phyloP scores from a whole-genome alignment of 371 early-diverging fungal genomes.

The Cokeromyces recurvatus region DNA sequence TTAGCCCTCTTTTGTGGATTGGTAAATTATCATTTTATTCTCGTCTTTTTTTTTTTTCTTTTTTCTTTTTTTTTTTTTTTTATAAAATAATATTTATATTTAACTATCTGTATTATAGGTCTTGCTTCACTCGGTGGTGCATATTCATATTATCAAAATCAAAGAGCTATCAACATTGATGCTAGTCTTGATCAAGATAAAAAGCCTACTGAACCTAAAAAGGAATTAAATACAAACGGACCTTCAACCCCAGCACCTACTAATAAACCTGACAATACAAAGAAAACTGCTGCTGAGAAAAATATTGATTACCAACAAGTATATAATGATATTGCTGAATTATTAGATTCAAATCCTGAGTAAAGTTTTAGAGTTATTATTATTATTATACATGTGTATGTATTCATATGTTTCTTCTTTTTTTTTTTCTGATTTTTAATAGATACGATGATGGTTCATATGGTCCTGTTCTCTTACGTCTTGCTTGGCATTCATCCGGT shows the following conservation, averaged over 20 bases:
- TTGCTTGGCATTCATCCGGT: constrained; percentile 84
- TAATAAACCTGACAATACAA: not conserved
- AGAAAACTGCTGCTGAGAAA: constrained; percentile 1
- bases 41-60: not conserved
- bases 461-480: constrained; percentile 47
- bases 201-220: not conserved
- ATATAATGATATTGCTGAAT: constrained; percentile 21
- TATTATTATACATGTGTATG: not conserved
- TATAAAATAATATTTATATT: too few relatives aligned
- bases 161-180: not conserved
- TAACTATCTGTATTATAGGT: not conserved
- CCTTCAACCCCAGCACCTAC: not conserved
- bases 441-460: constrained; percentile 24
- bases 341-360: constrained; percentile 14
- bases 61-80: too few relatives aligned
- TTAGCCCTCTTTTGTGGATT: constrained; percentile 14
- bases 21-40: constrained; percentile 6
- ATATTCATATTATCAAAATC: constrained; percentile 12
- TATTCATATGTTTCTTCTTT: not conserved
- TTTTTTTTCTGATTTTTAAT: not conserved
- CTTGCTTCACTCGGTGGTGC: constrained; percentile 20
- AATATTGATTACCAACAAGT: constrained; percentile 21
- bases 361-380: constrained; percentile 2
- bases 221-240: not conserved
- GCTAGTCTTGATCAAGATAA: not conserved